Percentiles rank a stretch among this genome's conserved stretches.
Evolutionary conservation across 2,329 filamentous ascomycete species (phyloP).

Genomic region (Aspergillus neoniger): DNA sequence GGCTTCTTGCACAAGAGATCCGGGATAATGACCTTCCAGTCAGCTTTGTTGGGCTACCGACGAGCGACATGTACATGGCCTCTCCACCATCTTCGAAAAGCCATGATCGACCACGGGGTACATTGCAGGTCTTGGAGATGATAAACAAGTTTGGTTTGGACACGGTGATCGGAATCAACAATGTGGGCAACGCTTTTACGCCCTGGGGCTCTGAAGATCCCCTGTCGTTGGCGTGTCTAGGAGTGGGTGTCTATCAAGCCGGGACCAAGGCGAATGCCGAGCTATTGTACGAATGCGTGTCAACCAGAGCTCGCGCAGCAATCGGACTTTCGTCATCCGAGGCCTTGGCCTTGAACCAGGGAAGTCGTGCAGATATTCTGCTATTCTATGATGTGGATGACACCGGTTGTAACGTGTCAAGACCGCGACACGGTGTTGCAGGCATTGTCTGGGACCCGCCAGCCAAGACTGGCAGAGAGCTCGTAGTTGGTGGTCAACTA

Average conservation of each 20-base stretch:
- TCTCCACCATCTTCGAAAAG: constrained; percentile 38
- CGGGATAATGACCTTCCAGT: constrained; percentile 55
- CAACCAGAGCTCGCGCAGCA: constrained; percentile 43
- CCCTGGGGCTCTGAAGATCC: constrained; percentile 70
- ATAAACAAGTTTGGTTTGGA: constrained; percentile 61
- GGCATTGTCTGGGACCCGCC: constrained; percentile 45
- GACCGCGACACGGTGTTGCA: constrained; percentile 33
- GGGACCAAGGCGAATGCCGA: constrained; percentile 62
- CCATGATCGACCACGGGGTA: constrained; percentile 55
- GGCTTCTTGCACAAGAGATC: constrained; percentile 51
- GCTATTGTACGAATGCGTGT: constrained; percentile 59
- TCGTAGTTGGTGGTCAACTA: constrained; percentile 27
- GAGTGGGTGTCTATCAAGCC: constrained; percentile 68
- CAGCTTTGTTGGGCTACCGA: constrained; percentile 69
- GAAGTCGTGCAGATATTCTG: constrained; percentile 24
- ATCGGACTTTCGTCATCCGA: constrained; percentile 30
- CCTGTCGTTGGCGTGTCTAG: constrained; percentile 61
- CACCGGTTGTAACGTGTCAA: constrained; percentile 30
- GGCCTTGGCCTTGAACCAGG: constrained; percentile 15
- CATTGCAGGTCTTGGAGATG: constrained; percentile 62
- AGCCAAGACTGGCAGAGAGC: constrained; percentile 25
- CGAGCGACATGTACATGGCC: constrained; percentile 74
- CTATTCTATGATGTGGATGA: constrained; percentile 33
- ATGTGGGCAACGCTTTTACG: constrained; percentile 74
- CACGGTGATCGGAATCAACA: constrained; percentile 67